Evolutionary conservation across 495 filamentous ascomycete species (phyloP), one percentile per base, ranked within the genome.

Genomic region (Talaromyces thailandensis): DNA sequence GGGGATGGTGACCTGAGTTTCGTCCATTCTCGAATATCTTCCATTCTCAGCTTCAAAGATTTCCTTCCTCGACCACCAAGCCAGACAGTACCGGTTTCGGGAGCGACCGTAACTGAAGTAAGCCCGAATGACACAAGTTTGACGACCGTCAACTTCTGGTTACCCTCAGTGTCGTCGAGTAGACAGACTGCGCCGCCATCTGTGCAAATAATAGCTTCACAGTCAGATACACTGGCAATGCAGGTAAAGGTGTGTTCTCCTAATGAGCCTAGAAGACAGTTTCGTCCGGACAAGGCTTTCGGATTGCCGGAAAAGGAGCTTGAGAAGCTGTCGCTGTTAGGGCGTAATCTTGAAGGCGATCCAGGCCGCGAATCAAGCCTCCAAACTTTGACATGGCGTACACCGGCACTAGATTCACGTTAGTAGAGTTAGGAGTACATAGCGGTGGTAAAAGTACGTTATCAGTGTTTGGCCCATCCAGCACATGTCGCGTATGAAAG

Each of bases 341-440:
- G 62, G 18, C 79, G 82, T 62, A 74, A 69, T 62, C 83, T 84
- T 12, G 76, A 69, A 0, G 79, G 80, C 14, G 81, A 81, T 11
- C 68, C 75, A 56, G 76, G 65, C 66, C 70, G 69, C 12, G 65
- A 69, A 9, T 90, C 87, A 18, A 92, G 82, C 65, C 88, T 82
- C 94, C 94, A 98, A 31, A 95, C 83, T 72, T 98, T 98, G 67
- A 96, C 85, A 77, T 97, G 92, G 57, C 94, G 85, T 51, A 93
- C 88, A 18, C 94, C 94, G 26, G 91, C 81, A 29, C 87, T 92
- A 52, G 48, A 48, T 64, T 60, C 26, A 6, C 24, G 21, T 35
- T 43, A 37, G 35, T 40, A 24, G 26, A 8, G 40, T 24, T 37
- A 18, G 9, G 25, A 29, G 16, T 64, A 11, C 51, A 23, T 18